These are phyloP conservation scores for Cystofilobasidium bisporidii DNA, from an alignment of 768 basidiomycete genomes.

Conservation along the genomic window DNA sequence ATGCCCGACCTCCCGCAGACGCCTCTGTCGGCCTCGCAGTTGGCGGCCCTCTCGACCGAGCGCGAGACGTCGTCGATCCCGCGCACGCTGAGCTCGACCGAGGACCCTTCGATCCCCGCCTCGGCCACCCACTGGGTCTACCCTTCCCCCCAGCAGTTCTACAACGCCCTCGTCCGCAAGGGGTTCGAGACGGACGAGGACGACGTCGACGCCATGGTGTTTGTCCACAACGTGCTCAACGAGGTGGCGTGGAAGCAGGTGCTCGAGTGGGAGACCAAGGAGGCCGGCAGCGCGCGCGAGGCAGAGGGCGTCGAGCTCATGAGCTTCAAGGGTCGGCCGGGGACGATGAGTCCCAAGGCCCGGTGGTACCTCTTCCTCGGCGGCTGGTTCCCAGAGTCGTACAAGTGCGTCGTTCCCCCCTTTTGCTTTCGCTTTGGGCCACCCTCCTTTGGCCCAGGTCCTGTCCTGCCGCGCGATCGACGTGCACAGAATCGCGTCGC, in stretches of 20 bases:
- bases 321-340: conserved; percentile 78
- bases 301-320: conserved; percentile 61
- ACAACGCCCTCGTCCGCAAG: conserved; percentile 90
- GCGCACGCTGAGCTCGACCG: conserved; percentile 42
- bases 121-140: conserved; percentile 63
- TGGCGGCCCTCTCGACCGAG: conserved; percentile 55
- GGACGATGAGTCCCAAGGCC: conserved; percentile 90
- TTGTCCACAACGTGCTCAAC: conserved; percentile 96
- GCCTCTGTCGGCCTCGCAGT: conserved; percentile 50
- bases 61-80: conserved; percentile 80
- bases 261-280: conserved; percentile 74
- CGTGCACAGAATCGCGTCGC: too few species aligned
- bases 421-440: not conserved
- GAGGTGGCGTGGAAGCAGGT: conserved; percentile 96
- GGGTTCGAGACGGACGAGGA: conserved; percentile 97
- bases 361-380: conserved; percentile 75
- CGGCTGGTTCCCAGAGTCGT: conserved; percentile 75
- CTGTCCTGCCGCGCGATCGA: not conserved
- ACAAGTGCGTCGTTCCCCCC: conserved; percentile 58
- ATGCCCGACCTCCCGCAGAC: conserved; percentile 76
- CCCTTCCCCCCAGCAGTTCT: conserved; percentile 94
- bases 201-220: conserved; percentile 91
- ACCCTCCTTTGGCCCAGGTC: not conserved
- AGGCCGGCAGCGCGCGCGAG: conserved; percentile 44
- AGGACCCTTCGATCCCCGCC: conserved; percentile 38